Percentiles rank a stretch among this genome's conserved stretches.
phyloP scores from a whole-genome alignment of 495 filamentous ascomycete species.

The Thermothielavioides terrestris region DNA sequence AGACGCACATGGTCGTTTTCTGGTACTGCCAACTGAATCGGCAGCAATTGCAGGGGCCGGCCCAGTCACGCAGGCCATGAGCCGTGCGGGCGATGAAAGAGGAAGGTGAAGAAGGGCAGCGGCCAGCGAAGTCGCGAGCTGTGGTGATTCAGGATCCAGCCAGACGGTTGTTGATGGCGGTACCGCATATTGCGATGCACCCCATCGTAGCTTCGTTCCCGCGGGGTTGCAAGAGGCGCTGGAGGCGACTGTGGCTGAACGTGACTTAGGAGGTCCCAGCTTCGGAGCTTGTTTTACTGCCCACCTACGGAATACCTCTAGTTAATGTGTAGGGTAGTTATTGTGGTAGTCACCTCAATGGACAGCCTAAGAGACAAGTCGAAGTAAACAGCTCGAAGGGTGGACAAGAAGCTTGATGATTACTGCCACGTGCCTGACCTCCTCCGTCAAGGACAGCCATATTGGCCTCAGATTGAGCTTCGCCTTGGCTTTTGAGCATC shows the following conservation, averaged over 20 bases:
- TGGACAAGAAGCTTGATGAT: background rate
- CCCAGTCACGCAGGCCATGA: background rate
- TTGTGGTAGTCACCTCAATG: too few species aligned
- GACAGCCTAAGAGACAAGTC: too few species aligned
- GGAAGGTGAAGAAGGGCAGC: conserved; percentile 4
- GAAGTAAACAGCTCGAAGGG: too few species aligned
- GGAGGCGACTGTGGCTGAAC: background rate
- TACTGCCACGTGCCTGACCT: background rate
- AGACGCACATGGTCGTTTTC: background rate
- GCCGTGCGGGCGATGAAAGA: background rate
- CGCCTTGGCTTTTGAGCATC: background rate
- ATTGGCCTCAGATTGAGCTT: background rate
- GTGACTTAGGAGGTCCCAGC: too few species aligned
- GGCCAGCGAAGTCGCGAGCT: too few species aligned
- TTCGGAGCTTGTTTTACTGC: too few species aligned
- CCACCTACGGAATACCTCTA: too few species aligned
- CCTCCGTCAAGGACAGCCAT: background rate
- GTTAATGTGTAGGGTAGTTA: too few species aligned
- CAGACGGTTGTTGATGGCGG: background rate
- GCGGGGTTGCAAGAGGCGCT: background rate
- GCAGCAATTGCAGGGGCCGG: background rate
- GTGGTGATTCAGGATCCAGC: background rate
- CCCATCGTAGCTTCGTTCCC: background rate
- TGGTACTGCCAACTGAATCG: background rate
- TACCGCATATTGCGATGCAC: background rate